Evolutionary conservation across 495 filamentous ascomycete genomes (phyloP), one percentile per base, ranked within the genome.

Genomic region (Aspergillus funiculosus): DNA sequence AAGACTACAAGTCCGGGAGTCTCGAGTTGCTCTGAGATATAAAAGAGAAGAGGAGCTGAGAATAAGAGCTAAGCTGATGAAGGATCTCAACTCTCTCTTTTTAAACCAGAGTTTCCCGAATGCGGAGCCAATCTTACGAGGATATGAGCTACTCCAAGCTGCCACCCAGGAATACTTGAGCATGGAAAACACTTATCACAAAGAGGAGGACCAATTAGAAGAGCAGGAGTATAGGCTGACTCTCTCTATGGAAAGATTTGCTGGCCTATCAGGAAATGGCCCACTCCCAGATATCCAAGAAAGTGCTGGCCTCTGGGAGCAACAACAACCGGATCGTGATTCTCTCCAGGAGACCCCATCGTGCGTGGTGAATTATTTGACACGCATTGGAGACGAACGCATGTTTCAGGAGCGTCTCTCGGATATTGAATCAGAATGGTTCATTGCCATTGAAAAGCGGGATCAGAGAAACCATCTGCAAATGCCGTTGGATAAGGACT

Each of bases 361-460:
- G 11, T 43, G 43, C 22, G 22, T 55, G 14, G 47, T 40, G 6
- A 51, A 53, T 10, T 62, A 68, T 17, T 35, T 60, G n/a, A 51
- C 51, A 2, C 38, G 59, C 8, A 36, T 69, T 10, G 63, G 56
- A 7, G 58, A 69, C 13, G 51, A 54, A 1, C 53, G 50, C 1
- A 40, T 68, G 11, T 46, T 58, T 25, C 43, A 50, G 14, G 64
- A 67, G 35, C 49, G 48, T 5, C 52, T 68, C 7, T 36, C 39
- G 0, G 58, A 64, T 0, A 35, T 70, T 5, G 49, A 59, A 13
- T 36, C 39, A 3, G 52, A 65, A 37, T 58, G 54, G 29, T 36
- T 52, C 4, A 34, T 41, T 2, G 46, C 57, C 5, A 28, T 46
- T 11, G 56, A 64, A 5, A 54, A 57, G 35, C 48, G 50, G 10